A percentile compares a stretch with the other conserved stretches of the same genome.
Conservation (phyloP, 441 rosid species). For the Populus hybrid region DNA sequence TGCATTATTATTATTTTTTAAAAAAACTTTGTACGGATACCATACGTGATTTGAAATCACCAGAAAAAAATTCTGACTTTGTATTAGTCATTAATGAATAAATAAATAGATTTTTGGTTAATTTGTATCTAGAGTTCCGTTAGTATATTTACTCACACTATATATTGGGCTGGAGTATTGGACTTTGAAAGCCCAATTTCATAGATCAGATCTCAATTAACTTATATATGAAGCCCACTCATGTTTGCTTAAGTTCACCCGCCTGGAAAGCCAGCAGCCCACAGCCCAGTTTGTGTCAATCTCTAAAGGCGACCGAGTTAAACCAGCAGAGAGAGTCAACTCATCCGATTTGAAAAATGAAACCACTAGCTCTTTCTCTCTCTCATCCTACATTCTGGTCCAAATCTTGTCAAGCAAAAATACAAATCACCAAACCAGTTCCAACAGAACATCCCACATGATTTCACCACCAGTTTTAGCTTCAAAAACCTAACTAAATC, state of each 20-base stretch:
- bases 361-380: not conserved
- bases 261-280: not conserved
- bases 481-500: slow-evolving; percentile 10
- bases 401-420: not conserved
- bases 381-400: not conserved
- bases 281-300: not conserved
- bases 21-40: no score
- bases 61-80: no score
- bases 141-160: no score
- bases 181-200: not conserved
- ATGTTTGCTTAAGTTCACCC: no score
- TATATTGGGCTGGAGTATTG: not conserved
- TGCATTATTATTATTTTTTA: no score
- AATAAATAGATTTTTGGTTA: not conserved
- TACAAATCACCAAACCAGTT: not conserved
- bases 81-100: no score
- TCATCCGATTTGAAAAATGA: slow-evolving; percentile 10
- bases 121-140: not conserved
- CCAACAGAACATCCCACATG: slow-evolving; percentile 9
- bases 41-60: no score
- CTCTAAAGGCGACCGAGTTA: not conserved
- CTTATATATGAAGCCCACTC: no score
- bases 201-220: not conserved
- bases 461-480: slow-evolving; percentile 17
- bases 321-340: slow-evolving; percentile 9